Evolutionary conservation across 1,284 basidiomycete genomes (phyloP).

Genomic region (Takashimella koratensis): DNA sequence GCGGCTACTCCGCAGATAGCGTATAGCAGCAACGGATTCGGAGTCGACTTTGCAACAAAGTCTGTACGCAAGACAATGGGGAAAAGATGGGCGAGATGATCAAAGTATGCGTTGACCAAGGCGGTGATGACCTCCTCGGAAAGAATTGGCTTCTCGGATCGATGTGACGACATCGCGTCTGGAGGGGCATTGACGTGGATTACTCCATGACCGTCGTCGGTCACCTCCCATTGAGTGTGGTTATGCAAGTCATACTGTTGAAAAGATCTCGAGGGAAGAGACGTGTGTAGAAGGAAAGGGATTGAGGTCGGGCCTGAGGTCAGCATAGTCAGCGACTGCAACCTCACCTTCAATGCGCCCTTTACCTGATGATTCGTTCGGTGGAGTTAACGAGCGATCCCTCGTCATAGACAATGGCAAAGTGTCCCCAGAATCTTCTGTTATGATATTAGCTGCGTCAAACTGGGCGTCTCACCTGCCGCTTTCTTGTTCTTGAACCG

Average conservation of each 20-base stretch:
- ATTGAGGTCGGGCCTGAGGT: conserved; percentile 73
- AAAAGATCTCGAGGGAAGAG: conserved; percentile 74
- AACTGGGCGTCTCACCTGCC: conserved; percentile 56
- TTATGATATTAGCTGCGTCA: conserved; percentile 9
- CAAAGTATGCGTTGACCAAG: conserved; percentile 87
- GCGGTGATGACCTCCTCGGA: conserved; percentile 69
- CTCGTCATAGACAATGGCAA: not conserved
- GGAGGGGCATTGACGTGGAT: conserved; percentile 73
- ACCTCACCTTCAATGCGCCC: conserved; percentile 30
- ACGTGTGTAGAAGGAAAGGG: conserved; percentile 81
- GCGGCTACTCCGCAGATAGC: conserved; percentile 89
- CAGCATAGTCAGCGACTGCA: not conserved
- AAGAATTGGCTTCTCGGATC: conserved; percentile 52
- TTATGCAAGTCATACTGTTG: conserved; percentile 82
- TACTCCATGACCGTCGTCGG: conserved; percentile 73
- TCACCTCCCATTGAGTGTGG: conserved; percentile 77
- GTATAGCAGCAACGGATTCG: conserved; percentile 67
- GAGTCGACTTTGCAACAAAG: conserved; percentile 60
- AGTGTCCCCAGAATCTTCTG: not conserved
- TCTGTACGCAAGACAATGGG: conserved; percentile 84
- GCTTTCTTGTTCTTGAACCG: conserved; percentile 94
- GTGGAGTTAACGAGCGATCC: not conserved
- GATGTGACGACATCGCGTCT: conserved; percentile 16
- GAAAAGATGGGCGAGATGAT: conserved; percentile 74
- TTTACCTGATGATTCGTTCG: not conserved